Evolutionary conservation across 2,329 filamentous ascomycete genomes (phyloP).

Genomic region (Diplodia intermedia): DNA sequence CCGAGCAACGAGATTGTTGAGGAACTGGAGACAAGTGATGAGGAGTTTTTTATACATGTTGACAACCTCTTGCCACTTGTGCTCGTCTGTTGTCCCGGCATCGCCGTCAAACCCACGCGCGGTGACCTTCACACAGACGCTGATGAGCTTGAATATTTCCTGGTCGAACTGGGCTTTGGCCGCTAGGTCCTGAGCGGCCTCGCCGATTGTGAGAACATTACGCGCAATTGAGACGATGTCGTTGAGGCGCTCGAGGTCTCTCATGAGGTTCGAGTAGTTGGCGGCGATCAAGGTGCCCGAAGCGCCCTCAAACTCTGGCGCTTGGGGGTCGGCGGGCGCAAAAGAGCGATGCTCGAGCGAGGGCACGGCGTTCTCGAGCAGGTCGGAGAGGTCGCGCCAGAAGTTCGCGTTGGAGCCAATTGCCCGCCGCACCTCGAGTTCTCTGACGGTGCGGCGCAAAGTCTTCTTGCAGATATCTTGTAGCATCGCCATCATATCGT

Average conservation of each 20-base stretch:
- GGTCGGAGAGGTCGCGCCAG: slow-evolving; percentile 65
- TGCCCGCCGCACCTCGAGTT: slow-evolving; percentile 62
- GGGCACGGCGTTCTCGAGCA: slow-evolving; percentile 66
- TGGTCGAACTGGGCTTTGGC: slow-evolving; percentile 66
- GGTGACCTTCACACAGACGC: slow-evolving; percentile 69
- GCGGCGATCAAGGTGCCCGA: slow-evolving; percentile 67
- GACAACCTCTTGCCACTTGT: slow-evolving; percentile 70
- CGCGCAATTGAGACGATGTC: slow-evolving; percentile 67
- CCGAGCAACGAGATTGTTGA: slow-evolving; percentile 70
- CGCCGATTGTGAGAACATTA: slow-evolving; percentile 67
- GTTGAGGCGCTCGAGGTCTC: slow-evolving; percentile 68
- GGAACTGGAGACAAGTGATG: slow-evolving; percentile 70
- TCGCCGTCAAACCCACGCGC: slow-evolving; percentile 70
- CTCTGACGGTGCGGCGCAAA: slow-evolving; percentile 63
- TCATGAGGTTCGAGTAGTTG: slow-evolving; percentile 64
- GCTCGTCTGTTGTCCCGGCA: slow-evolving; percentile 66
- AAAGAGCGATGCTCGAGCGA: slow-evolving; percentile 68
- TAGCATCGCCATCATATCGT: slow-evolving; percentile 64
- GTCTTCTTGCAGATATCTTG: slow-evolving; percentile 65
- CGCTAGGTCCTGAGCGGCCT: slow-evolving; percentile 67
- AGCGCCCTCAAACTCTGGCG: slow-evolving; percentile 64
- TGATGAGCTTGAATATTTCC: slow-evolving; percentile 66
- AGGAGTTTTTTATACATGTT: slow-evolving; percentile 70
- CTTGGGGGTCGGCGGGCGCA: slow-evolving; percentile 63
- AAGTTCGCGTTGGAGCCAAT: slow-evolving; percentile 63